phyloP scores from a whole-genome alignment of 768 basidiomycete genomes.

The Lactifluus piperatus region DNA sequence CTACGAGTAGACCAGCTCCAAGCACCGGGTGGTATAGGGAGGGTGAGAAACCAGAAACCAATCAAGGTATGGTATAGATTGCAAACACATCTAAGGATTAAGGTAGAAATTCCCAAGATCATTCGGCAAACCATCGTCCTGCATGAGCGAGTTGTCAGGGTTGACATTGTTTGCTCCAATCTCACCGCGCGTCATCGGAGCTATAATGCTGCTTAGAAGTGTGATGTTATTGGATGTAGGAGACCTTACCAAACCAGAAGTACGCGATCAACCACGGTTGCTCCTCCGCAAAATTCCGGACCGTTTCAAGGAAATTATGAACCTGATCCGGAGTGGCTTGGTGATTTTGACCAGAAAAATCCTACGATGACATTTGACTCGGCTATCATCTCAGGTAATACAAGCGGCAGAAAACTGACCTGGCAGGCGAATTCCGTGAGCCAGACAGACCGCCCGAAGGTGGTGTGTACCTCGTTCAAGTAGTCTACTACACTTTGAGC shows the following conservation, averaged over 20 bases:
- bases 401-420: conserved; percentile 24
- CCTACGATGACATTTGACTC: conserved; percentile 28
- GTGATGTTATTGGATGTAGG: not conserved
- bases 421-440: conserved; percentile 68
- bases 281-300: conserved; percentile 34
- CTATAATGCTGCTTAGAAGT: conserved; percentile 22
- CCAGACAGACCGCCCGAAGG: conserved; percentile 40
- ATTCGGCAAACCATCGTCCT: conserved; percentile 37
- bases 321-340: conserved; percentile 28
- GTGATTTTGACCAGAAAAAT: conserved; percentile 40
- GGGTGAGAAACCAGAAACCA: not conserved
- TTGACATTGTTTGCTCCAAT: conserved; percentile 36
- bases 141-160: conserved; percentile 44
- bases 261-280: conserved; percentile 35
- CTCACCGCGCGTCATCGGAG: conserved; percentile 45
- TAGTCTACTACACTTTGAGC: conserved; percentile 43
- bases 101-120: conserved; percentile 45
- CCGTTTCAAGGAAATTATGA: conserved; percentile 29
- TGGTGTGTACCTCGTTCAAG: conserved; percentile 37
- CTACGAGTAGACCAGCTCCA: conserved; percentile 3
- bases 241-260: conserved; percentile 53
- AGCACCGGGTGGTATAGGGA: not conserved
- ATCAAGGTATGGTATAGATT: not conserved
- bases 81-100: conserved; percentile 7
- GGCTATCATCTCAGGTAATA: not conserved